Percentiles rank a stretch among this genome's conserved stretches.
Evolutionary conservation across 2,329 filamentous ascomycete species (phyloP).

Genomic region (Aspergillus thermomutatus): DNA sequence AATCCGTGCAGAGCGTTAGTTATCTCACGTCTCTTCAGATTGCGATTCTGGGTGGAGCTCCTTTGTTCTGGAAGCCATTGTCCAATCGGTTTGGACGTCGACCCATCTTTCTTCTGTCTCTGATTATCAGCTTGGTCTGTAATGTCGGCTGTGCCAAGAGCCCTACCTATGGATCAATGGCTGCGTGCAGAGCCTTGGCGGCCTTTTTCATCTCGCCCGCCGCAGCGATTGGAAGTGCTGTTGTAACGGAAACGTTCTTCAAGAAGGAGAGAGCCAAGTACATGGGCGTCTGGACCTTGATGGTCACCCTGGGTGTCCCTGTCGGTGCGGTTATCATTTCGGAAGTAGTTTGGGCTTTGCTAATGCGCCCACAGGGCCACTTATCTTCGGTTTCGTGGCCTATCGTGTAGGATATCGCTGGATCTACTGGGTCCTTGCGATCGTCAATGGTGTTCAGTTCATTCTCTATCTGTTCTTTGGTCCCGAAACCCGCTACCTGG

Average conservation of each 20-base stretch:
- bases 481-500: conserved; percentile 53
- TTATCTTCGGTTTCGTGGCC: conserved; percentile 45
- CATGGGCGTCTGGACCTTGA: conserved; percentile 57
- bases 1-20: conserved; percentile 47
- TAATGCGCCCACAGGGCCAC: conserved; percentile 14
- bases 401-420: conserved; percentile 54
- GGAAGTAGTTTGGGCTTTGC: background rate
- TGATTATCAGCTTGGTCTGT: conserved; percentile 48
- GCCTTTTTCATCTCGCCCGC: conserved; percentile 57
- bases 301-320: conserved; percentile 51
- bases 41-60: conserved; percentile 50
- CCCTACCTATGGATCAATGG: conserved; percentile 48
- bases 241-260: conserved; percentile 59
- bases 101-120: conserved; percentile 53
- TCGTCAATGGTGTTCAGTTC: conserved; percentile 57
- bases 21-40: conserved; percentile 57
- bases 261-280: conserved; percentile 52
- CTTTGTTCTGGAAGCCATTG: conserved; percentile 56
- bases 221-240: conserved; percentile 53
- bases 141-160: conserved; percentile 56
- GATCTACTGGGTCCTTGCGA: conserved; percentile 59
- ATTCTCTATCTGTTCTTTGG: conserved; percentile 55
- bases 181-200: conserved; percentile 49
- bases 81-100: conserved; percentile 53
- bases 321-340: conserved; percentile 15